Evolutionary conservation across 2,329 filamentous ascomycete genomes (phyloP), one percentile per base, ranked within the genome.

Genomic region (Cercospora sesami): DNA sequence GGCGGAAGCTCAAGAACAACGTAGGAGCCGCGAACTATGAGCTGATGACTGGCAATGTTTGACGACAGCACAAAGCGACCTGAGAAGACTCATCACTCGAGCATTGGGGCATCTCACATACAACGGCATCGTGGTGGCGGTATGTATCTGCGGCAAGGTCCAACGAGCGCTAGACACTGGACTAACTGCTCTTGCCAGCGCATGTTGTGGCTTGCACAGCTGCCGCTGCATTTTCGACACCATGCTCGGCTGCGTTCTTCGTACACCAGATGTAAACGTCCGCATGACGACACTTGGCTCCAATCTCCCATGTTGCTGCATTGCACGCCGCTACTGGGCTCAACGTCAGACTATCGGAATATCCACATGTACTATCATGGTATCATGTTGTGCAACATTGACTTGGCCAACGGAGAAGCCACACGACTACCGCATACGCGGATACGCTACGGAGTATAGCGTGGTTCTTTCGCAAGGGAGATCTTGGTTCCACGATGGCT

Each of bases 381-480:
- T n/a, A 53, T 10, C 2, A 59, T 36, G 55, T 23, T 23, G 55
- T 59, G 55, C 55, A 36, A 59, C 28, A 59, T 59, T 36, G 55
- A 14, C 14, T 12, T 21, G 16, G 55, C 55, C 18, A 36, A 59
- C 18, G n/a, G 31, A 18, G 23, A 28, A 53, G 48, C 48, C 21
- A 53, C 48, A 53, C 48, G 12, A 53, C 23, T 53, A 53, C 48
- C 48, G 48, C 48, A 53, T 53, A 28, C 5, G 21, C 30, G 55
- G 18, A 59, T 59, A 36, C 55, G 55, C 55, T 59, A 59, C 48
- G 23, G 48, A 53, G 48, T 30, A 53, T 53, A 53, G 48, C 48
- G 48, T 53, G 48, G 48, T 53, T 59, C 55, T 59, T 33, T 33
- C n/a, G 14, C 28, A 21, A 59, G 30, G 55, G 55, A n/a, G 55